A percentile compares a stretch with the other conserved stretches of the same genome.
Evolutionary conservation across 495 filamentous ascomycete genomes (phyloP).

Genomic region (Cercophora sp.): DNA sequence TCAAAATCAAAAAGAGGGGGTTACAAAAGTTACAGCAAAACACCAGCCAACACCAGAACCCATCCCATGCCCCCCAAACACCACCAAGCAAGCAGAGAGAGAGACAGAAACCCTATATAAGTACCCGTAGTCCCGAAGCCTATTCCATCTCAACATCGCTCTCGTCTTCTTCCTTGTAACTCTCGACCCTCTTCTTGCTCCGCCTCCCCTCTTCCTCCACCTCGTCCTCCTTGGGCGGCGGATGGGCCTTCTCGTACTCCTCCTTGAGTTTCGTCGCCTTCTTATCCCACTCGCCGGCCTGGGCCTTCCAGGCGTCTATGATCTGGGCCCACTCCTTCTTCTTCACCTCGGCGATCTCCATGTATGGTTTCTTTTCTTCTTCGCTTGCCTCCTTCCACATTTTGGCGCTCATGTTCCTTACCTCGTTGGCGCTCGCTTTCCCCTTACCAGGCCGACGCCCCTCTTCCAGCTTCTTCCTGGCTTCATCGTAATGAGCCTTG

Average conservation of each 20-base stretch:
- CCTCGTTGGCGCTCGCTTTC: constrained; percentile 70
- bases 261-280: constrained; percentile 55
- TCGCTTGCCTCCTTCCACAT: constrained; percentile 80
- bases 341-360: constrained; percentile 64
- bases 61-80: no score
- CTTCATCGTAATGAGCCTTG: constrained; percentile 73
- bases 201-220: constrained; percentile 7
- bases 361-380: constrained; percentile 68
- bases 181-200: constrained; percentile 33
- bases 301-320: constrained; percentile 53
- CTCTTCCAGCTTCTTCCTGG: constrained; percentile 68
- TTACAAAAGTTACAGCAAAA: no score
- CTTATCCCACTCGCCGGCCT: constrained; percentile 65
- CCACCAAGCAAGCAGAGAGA: not conserved
- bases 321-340: constrained; percentile 59
- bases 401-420: constrained; percentile 73
- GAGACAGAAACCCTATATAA: not conserved
- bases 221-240: constrained; percentile 5
- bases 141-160: constrained; percentile 21
- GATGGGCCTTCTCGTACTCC: constrained; percentile 61
- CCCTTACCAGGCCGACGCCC: constrained; percentile 58
- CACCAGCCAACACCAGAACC: no score
- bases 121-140: not conserved
- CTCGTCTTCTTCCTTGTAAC: constrained; percentile 36
- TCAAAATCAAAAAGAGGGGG: no score